phyloP scores from a whole-genome alignment of 2,329 filamentous ascomycete genomes.

The Neonectria hederae region DNA sequence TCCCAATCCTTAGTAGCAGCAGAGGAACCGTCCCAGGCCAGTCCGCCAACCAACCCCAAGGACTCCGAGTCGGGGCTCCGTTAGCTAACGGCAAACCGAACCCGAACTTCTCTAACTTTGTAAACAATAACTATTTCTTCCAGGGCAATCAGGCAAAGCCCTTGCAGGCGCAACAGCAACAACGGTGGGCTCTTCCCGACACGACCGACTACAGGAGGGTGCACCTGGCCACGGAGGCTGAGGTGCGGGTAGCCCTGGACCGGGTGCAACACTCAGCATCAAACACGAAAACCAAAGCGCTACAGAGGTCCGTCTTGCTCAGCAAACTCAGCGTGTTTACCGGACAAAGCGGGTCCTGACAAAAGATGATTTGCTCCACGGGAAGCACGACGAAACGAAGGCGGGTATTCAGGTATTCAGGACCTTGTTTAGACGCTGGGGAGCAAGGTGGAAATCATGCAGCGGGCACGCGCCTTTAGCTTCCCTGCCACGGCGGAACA shows the following conservation, averaged over 20 bases:
- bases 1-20: conserved; percentile 2
- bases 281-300: conserved; percentile 32
- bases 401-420: conserved; percentile 6
- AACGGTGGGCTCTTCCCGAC: neutral
- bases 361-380: conserved; percentile 22
- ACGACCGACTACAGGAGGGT: conserved; percentile 23
- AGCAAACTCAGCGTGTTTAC: conserved; percentile 31
- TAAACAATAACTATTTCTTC: conserved; percentile 27
- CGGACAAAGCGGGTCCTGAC: conserved; percentile 13
- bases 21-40: conserved; percentile 3
- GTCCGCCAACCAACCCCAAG: conserved; percentile 1
- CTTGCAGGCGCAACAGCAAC: conserved; percentile 10
- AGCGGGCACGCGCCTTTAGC: conserved; percentile 16
- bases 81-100: neutral
- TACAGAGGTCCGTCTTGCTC: conserved; percentile 35
- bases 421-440: conserved; percentile 22
- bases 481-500: conserved; percentile 12
- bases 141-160: conserved; percentile 8
- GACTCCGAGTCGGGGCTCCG: neutral
- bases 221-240: conserved; percentile 68
- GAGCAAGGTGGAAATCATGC: conserved; percentile 17
- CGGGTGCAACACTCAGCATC: conserved; percentile 58
- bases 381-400: conserved; percentile 10
- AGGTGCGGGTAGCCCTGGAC: conserved; percentile 71
- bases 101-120: conserved; percentile 26